Evolutionary conservation across 2,329 filamentous ascomycete species (phyloP), one percentile per base, ranked within the genome.

Genomic region (Metarhizium brunneum): DNA sequence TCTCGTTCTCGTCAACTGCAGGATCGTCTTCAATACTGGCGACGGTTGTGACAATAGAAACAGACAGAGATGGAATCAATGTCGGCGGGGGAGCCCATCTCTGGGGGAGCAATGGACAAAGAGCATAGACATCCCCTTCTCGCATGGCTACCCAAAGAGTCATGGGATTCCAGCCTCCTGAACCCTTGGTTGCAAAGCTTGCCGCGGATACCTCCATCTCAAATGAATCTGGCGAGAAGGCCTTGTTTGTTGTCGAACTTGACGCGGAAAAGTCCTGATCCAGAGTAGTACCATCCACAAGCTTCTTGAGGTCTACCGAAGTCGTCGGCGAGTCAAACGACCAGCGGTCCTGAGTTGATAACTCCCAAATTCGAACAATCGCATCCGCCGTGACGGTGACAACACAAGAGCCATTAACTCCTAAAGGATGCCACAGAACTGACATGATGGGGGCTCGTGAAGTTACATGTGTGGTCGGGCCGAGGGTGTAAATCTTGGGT

Each of bases 141-240:
- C 84, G 84, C 88, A 96, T 99, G n/a, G 92, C 91, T 53, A 97
- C 76, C 90, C 92, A 99, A 11, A 99, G 77, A 0, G 94, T 97
- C 88, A 96, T 96, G 10, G 92, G 84, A 7, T 91, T 88, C 94
- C 94, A 99, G 54, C 91, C 91, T 14, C 91, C 92, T 6, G 82
- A 81, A 40, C 76, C 77, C 60, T 79, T 77, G 13, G 75, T 75
- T 40, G 80, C 76, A 73, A 99, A 99, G 67, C 85, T 89, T 52
- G 92, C 91, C 2, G 92, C 86, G 4, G 91, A 90, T 25, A 95
- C 90, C 66, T 96, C 89, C 86, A 99, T 95, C 67, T 97, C 92
- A 57, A 95, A 86, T 2, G 83, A 83, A 68, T 97, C 92, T 0
- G 91, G 88, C 1, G 91, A 96, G 64, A 95, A 97, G 10, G 84